Percentiles rank a stretch among this genome's conserved stretches.
These are phyloP conservation scores for Caryopteris hybrid DNA, from an alignment of 305 asterid genomes.

Conservation along the genomic window DNA sequence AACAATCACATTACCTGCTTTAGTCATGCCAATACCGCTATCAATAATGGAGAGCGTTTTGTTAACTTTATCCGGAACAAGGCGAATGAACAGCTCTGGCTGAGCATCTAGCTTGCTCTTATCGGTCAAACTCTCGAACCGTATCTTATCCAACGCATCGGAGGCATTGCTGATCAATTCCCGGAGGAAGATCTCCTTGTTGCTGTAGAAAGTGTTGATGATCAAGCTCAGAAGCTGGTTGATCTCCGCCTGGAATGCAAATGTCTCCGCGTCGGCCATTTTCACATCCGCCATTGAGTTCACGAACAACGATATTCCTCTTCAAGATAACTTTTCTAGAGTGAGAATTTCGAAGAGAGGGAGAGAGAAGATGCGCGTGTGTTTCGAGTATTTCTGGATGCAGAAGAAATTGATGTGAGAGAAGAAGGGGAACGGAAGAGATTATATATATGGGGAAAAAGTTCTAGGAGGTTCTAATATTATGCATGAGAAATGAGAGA, in stretches of 20 bases:
- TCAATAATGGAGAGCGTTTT: slow-evolving; percentile 57
- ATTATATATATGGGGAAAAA: neutral
- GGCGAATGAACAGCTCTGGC: slow-evolving; percentile 56
- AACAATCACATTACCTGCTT: slow-evolving; percentile 39
- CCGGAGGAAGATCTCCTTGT: slow-evolving; percentile 59
- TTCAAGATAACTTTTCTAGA: neutral
- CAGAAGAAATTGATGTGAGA: neutral
- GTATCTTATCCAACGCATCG: slow-evolving; percentile 56
- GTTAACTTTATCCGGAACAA: slow-evolving; percentile 51
- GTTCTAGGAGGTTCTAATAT: slow-evolving; percentile 38
- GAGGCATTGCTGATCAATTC: slow-evolving; percentile 51
- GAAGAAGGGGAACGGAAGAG: neutral
- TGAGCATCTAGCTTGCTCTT: slow-evolving; percentile 58
- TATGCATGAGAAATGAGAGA: neutral
- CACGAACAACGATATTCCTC: neutral
- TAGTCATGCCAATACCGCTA: slow-evolving; percentile 65
- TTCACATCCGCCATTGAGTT: slow-evolving; percentile 38
- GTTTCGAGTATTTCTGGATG: neutral
- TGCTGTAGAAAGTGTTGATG: slow-evolving; percentile 52
- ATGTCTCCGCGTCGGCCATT: slow-evolving; percentile 48
- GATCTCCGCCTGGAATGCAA: slow-evolving; percentile 53
- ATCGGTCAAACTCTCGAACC: slow-evolving; percentile 56
- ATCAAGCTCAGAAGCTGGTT: slow-evolving; percentile 48
- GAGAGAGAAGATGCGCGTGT: neutral
- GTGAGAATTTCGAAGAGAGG: neutral